Base-by-base conservation (phyloP, 805 yeast species). In the Saccharomycopsis sp. region DNA sequence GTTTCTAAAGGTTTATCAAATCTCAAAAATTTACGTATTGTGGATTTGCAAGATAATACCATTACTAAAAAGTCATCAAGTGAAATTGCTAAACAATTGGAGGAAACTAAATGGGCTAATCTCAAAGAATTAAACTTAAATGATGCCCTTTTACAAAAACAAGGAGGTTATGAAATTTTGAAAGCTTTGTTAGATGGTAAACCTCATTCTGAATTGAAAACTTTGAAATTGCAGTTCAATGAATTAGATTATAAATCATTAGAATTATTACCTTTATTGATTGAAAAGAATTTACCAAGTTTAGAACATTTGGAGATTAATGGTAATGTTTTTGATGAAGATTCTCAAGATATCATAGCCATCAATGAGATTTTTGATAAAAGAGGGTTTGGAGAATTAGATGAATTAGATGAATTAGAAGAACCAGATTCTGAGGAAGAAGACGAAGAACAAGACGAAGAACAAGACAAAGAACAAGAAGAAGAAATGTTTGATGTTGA, bases 1-100 rank as follows among this genome's bases (percentile, higher is more conserved):
- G 67, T 89, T 50, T 62, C 64, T 15, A 70, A 79, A 39, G 97
- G 96, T 42, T 72, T 92, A 53, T 59, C 71, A 33, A 58, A 67
- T 47, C 76, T 83, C 56, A 64, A 67, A 21, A 62, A 70, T 19
- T 70, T 92, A 52, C 67, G 75, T 51, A 72, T 72, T 30, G 62
- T 92, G 31, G 97, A 92, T 62, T 67, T 92, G 50, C 96, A 92
- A 65, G 99, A 92, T 60, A 92, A 92, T 61, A 92, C 99, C 5
- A 77, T 92, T 58, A 92, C 98, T 8, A 56, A 59, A 15, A 61
- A 61, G 36, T 86, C 89, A 4, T 74, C 88, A 4, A 52, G 62
- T 19, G 74, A 79, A 19, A 71, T 89, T 32, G 81, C 92, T 18
- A 61, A 64, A 14, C 69, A 67, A 21, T 60, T 92, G 45, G 51